phyloP scores from a whole-genome alignment of 202 grass and related monocot genomes.

The Musa balbisiana region DNA sequence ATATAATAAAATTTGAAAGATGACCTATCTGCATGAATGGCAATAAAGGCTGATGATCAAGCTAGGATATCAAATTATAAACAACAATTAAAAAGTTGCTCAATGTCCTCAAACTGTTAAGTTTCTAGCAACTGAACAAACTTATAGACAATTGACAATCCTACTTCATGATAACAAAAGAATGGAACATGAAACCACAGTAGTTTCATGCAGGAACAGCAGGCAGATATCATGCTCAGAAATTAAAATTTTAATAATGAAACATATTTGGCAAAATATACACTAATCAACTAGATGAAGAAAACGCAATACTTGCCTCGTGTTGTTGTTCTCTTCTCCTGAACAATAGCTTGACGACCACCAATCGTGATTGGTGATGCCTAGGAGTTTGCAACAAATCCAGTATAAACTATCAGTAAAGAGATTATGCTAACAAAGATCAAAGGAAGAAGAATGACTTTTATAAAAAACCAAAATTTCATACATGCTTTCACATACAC shows the following conservation, averaged over 20 bases:
- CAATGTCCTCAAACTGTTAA: no score
- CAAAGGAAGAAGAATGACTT: background rate
- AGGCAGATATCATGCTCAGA: background rate
- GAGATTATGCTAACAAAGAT: background rate
- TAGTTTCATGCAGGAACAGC: no score
- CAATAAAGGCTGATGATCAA: no score
- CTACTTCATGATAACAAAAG: no score
- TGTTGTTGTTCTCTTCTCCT: slow-evolving; percentile 49
- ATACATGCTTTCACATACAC: background rate
- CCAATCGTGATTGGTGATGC: slow-evolving; percentile 49
- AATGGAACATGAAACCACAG: no score
- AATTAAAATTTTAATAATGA: background rate
- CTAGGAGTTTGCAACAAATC: slow-evolving; percentile 16
- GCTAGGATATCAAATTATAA: no score
- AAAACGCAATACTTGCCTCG: slow-evolving; percentile 32
- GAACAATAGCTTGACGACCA: slow-evolving; percentile 34
- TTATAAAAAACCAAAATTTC: background rate
- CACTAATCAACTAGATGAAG: background rate
- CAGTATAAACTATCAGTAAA: background rate
- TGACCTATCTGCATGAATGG: no score
- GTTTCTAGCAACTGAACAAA: no score
- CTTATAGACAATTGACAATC: no score
- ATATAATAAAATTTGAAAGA: no score
- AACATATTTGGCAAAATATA: background rate
- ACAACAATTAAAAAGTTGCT: no score